phyloP scores from a whole-genome alignment of 495 filamentous ascomycete genomes.

The Penicillium macrosclerotiorum region DNA sequence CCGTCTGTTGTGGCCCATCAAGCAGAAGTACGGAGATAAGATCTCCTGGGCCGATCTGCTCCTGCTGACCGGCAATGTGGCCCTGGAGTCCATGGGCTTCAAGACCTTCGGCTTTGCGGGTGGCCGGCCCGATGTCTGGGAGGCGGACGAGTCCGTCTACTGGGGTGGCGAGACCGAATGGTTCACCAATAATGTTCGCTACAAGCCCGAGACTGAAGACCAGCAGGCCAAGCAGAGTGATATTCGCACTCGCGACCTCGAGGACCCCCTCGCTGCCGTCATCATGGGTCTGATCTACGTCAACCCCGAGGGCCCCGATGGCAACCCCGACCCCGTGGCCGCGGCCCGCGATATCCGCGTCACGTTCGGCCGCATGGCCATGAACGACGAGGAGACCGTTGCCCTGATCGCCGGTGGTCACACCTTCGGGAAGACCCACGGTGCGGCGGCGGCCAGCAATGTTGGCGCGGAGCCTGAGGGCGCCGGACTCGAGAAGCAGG shows the following conservation, averaged over 20 bases:
- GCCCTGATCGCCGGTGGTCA: conserved; percentile 74
- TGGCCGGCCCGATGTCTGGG: conserved; percentile 66
- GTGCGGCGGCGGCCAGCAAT: conserved; percentile 56
- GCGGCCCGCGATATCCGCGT: conserved; percentile 65
- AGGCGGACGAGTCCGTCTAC: conserved; percentile 70
- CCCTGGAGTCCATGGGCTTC: conserved; percentile 72
- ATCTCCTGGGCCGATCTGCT: conserved; percentile 74
- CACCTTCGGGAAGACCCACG: conserved; percentile 74
- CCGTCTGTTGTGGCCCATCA: conserved; percentile 74
- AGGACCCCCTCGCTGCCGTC: conserved; percentile 60
- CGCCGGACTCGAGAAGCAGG: conserved; percentile 59
- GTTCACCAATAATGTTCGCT: conserved; percentile 65
- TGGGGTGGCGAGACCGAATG: conserved; percentile 72
- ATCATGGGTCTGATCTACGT: conserved; percentile 78
- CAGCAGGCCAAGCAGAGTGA: conserved; percentile 48
- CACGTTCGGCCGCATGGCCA: conserved; percentile 73
- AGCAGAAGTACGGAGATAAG: conserved; percentile 78
- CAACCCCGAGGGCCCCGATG: conserved; percentile 74
- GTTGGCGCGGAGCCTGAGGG: conserved; percentile 64
- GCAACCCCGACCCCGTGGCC: conserved; percentile 63
- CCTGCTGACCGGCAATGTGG: conserved; percentile 68
- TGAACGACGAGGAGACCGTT: conserved; percentile 76
- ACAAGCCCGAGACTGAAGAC: conserved; percentile 50
- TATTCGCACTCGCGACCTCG: conserved; percentile 59
- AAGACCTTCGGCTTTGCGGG: conserved; percentile 71